Evolutionary conservation across 2,329 filamentous ascomycete genomes (phyloP).

Genomic region (Samsoniella hepiali): DNA sequence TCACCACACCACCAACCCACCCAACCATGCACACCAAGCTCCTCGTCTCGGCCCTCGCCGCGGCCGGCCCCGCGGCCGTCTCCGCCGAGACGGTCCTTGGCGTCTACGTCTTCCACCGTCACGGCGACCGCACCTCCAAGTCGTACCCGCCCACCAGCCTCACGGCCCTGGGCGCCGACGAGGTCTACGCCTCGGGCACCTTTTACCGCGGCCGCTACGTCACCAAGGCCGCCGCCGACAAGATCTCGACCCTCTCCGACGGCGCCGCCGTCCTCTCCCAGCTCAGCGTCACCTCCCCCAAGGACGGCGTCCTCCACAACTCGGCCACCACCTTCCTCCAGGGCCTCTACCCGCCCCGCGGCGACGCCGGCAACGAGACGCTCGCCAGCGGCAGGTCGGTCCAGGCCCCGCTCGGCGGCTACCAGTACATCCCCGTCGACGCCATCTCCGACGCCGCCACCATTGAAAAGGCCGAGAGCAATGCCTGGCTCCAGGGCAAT

Average conservation of each 20-base stretch:
- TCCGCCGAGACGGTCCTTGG: slow-evolving; percentile 68
- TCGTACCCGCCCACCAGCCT: slow-evolving; percentile 65
- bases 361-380: slow-evolving; percentile 54
- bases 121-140: slow-evolving; percentile 86
- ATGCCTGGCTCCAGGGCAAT: slow-evolving; percentile 56
- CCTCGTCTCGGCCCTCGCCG: slow-evolving; percentile 39
- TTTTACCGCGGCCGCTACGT: slow-evolving; percentile 80
- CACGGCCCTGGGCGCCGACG: slow-evolving; percentile 73
- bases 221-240: slow-evolving; percentile 51
- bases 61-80: slow-evolving; percentile 32
- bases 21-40: slow-evolving; percentile 39
- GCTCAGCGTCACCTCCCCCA: slow-evolving; percentile 67
- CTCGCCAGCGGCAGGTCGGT: slow-evolving; percentile 69
- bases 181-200: slow-evolving; percentile 68
- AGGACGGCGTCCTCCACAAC: slow-evolving; percentile 74
- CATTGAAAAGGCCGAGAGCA: slow-evolving; percentile 52
- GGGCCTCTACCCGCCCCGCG: slow-evolving; percentile 73
- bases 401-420: slow-evolving; percentile 69
- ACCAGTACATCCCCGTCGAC: slow-evolving; percentile 78
- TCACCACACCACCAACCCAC: slow-evolving; percentile 6
- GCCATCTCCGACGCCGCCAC: slow-evolving; percentile 54
- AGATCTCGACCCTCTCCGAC: slow-evolving; percentile 64
- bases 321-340: slow-evolving; percentile 80
- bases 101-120: slow-evolving; percentile 82
- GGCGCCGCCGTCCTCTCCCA: slow-evolving; percentile 67